Conservation (phyloP, 371 early-diverging fungal genomes). For the Nosema muscidifuracis region DNA sequence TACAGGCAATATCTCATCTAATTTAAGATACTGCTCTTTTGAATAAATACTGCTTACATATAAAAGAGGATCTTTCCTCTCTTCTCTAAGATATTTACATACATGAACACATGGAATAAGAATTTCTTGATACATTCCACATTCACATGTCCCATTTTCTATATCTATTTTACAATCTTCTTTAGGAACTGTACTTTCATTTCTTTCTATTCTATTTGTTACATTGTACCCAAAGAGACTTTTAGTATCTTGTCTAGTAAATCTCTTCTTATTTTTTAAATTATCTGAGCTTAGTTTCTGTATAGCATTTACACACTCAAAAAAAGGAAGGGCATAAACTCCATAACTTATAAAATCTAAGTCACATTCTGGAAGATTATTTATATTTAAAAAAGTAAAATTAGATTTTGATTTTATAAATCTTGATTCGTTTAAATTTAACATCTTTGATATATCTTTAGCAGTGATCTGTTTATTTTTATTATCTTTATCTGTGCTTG, state of each 20-base stretch:
- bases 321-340: conserved; percentile 25
- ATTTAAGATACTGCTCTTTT: conserved; percentile 17
- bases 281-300: conserved; percentile 48
- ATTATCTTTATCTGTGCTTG: not conserved
- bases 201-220: conserved; percentile 44
- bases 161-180: conserved; percentile 52
- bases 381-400: conserved; percentile 23
- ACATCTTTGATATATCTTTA: not conserved
- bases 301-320: conserved; percentile 55
- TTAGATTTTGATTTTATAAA: conserved; percentile 12
- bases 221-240: conserved; percentile 48
- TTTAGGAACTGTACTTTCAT: conserved; percentile 16
- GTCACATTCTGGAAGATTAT: conserved; percentile 48
- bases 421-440: conserved; percentile 3
- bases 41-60: conserved; percentile 35
- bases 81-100: conserved; percentile 34
- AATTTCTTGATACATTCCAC: conserved; percentile 61
- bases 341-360: conserved; percentile 43
- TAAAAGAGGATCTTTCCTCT: conserved; percentile 18
- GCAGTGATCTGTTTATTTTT: not conserved
- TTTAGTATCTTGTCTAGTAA: conserved; percentile 13
- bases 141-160: conserved; percentile 49
- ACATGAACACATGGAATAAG: conserved; percentile 62
- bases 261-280: conserved; percentile 18
- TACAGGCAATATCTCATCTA: conserved; percentile 29